Evolutionary conservation across 768 basidiomycete species (phyloP).

Genomic region (Gloeostereum incarnatum): DNA sequence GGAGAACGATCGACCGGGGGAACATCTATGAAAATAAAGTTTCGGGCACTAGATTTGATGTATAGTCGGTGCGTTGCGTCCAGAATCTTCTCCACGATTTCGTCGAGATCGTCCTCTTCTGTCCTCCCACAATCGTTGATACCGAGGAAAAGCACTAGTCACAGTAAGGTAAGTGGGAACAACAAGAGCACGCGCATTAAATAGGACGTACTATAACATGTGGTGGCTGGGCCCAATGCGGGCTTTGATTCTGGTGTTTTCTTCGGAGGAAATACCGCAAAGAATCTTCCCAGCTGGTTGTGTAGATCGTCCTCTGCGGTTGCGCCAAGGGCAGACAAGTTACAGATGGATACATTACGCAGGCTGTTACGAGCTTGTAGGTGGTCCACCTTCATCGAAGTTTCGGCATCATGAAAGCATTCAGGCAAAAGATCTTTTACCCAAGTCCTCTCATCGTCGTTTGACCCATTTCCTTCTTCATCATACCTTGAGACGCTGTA

Average conservation of each 20-base stretch:
- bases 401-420: neutral
- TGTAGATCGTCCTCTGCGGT: slow-evolving; percentile 15
- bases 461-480: too few relatives aligned
- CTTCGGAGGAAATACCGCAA: slow-evolving; percentile 2
- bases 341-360: slow-evolving; percentile 4
- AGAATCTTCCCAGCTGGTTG: slow-evolving; percentile 10
- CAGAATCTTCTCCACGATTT: slow-evolving; percentile 16
- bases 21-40: slow-evolving; percentile 26
- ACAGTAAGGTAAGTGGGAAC: neutral
- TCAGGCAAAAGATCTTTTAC: neutral
- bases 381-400: neutral
- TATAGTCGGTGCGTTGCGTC: slow-evolving; percentile 19
- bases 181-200: slow-evolving; percentile 4
- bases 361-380: too few relatives aligned
- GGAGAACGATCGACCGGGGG: slow-evolving; percentile 28
- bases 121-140: slow-evolving; percentile 30
- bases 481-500: neutral
- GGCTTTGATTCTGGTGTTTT: neutral
- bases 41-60: slow-evolving; percentile 20
- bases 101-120: slow-evolving; percentile 17
- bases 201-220: slow-evolving; percentile 4
- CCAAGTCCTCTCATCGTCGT: slow-evolving; percentile 1
- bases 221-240: neutral
- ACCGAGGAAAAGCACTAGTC: slow-evolving; percentile 21
- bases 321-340: slow-evolving; percentile 13